phyloP scores from a whole-genome alignment of 2,329 filamentous ascomycete genomes.

The Drechslerella stenobrocha region DNA sequence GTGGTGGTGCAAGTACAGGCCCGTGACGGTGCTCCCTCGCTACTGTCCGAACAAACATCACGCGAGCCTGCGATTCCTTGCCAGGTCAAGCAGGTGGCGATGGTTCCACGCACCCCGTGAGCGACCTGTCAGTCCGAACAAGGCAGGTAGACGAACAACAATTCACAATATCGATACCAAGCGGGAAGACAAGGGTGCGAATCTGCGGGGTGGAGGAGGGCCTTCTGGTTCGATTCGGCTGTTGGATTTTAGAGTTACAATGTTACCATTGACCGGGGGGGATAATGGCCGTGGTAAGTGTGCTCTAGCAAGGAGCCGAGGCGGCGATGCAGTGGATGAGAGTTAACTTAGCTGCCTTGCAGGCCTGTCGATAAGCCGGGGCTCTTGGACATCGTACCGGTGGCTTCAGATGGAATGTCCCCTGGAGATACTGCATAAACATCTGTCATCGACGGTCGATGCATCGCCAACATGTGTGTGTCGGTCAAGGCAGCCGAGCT shows the following conservation, averaged over 20 bases:
- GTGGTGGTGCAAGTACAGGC: background rate
- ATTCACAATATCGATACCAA: conserved; percentile 1
- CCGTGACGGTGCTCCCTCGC: background rate
- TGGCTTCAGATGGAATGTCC: conserved; percentile 19
- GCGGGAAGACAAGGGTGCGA: conserved; percentile 6
- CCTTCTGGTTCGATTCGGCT: background rate
- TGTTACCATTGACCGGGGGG: background rate
- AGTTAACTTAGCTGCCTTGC: conserved; percentile 28
- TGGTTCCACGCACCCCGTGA: background rate
- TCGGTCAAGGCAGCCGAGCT: conserved; percentile 14
- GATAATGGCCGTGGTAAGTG: conserved; percentile 2
- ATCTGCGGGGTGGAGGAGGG: background rate
- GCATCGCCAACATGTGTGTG: background rate
- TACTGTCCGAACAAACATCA: background rate
- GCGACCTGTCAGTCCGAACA: background rate
- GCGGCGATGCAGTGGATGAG: conserved; percentile 4
- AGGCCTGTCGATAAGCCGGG: conserved; percentile 19
- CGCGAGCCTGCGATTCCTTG: background rate
- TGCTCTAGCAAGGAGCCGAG: conserved; percentile 12
- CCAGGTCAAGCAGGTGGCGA: background rate
- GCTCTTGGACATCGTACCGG: background rate
- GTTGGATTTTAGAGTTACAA: conserved; percentile 1
- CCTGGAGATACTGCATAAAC: background rate
- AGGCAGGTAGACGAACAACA: background rate
- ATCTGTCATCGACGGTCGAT: conserved; percentile 11